Evolutionary conservation across 345 rosid species (phyloP).

Genomic region (Brassica cretica): DNA sequence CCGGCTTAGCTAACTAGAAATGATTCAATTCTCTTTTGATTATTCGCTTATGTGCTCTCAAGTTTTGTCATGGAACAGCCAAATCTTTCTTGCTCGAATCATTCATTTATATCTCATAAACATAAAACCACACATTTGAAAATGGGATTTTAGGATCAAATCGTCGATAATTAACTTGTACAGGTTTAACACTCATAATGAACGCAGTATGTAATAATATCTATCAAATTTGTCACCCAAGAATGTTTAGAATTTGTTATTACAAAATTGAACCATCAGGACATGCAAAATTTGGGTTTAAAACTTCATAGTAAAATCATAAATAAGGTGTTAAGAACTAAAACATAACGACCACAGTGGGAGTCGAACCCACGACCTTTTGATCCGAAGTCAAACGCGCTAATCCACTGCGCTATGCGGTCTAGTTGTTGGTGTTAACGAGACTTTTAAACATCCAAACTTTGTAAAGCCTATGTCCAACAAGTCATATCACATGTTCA

Average conservation of each 20-base stretch:
- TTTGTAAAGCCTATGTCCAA: background rate
- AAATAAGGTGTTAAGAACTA: background rate
- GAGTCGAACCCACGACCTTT: constrained; percentile 86
- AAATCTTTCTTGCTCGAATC: background rate
- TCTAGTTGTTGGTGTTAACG: background rate
- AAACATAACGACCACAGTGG: constrained; percentile 67
- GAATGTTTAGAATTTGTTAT: background rate
- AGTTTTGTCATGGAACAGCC: background rate
- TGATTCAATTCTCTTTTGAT: background rate
- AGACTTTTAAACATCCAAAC: no score
- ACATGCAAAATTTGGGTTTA: background rate
- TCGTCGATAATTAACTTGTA: background rate
- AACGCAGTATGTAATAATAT: background rate
- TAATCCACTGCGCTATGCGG: constrained; percentile 98
- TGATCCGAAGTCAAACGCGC: constrained; percentile 98
- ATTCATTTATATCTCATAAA: background rate
- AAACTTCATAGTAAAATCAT: background rate
- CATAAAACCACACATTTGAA: background rate
- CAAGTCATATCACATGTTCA: constrained; percentile 36
- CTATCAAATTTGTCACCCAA: background rate
- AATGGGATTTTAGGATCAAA: background rate
- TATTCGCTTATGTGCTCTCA: background rate
- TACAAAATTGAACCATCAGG: background rate
- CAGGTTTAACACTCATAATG: background rate
- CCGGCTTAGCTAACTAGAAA: background rate